These are phyloP conservation scores for Rhexocercosporidium sp. DNA, from an alignment of 2,329 filamentous ascomycete genomes.

Conservation along the genomic window DNA sequence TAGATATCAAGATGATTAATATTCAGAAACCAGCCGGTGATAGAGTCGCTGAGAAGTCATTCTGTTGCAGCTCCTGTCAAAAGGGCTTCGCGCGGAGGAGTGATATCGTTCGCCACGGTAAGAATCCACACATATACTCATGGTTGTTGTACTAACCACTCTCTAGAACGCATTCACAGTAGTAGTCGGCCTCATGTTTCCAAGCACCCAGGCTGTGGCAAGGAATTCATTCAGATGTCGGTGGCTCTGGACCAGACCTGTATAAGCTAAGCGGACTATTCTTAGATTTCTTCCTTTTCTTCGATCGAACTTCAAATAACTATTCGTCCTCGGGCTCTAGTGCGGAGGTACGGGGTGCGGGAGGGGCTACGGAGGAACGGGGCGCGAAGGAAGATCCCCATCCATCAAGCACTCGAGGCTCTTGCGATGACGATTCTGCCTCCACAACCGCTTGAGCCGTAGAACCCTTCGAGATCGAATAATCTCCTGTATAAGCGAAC, in stretches of 20 bases:
- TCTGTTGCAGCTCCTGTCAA: neutral
- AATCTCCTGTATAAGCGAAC: constrained; percentile 30
- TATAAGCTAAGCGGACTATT: constrained; percentile 22
- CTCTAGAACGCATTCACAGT: neutral
- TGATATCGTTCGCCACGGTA: neutral
- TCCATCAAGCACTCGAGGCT: constrained; percentile 21
- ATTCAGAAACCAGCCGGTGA: neutral
- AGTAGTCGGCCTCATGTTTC: neutral
- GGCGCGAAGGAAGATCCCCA: constrained; percentile 17
- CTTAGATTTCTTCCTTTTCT: constrained; percentile 27
- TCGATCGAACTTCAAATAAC: constrained; percentile 17
- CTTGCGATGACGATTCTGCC: constrained; percentile 19
- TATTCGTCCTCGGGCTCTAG: constrained; percentile 22
- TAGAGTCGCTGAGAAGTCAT: neutral
- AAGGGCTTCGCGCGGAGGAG: neutral
- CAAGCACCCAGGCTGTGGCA: neutral
- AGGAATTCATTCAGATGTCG: constrained; percentile 2
- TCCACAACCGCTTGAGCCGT: constrained; percentile 22
- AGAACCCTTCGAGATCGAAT: constrained; percentile 23
- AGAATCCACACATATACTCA: neutral
- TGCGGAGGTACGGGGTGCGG: constrained; percentile 17
- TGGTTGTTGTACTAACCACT: neutral
- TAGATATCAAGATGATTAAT: no score
- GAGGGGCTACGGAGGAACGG: constrained; percentile 15
- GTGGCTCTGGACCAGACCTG: constrained; percentile 21